These are phyloP conservation scores for Colletotrichum sp. DNA, from an alignment of 2,329 filamentous ascomycete genomes.

Conservation along the genomic window DNA sequence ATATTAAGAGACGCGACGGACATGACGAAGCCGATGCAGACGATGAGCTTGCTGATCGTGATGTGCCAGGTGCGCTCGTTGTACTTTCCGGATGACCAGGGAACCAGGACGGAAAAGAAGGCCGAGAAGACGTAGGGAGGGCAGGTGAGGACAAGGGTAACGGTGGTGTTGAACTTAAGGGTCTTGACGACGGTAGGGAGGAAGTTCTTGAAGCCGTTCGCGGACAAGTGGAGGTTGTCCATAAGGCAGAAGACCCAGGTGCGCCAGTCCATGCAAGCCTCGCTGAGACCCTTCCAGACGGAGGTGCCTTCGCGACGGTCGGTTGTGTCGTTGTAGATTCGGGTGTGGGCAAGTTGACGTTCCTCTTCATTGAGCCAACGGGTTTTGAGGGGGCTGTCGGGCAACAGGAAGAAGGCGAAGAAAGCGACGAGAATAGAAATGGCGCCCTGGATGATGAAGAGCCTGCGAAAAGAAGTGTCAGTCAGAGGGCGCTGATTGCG, in stretches of 20 bases:
- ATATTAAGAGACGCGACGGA: conserved; percentile 28
- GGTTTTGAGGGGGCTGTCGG: conserved; percentile 42
- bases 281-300: conserved; percentile 45
- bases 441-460: conserved; percentile 48
- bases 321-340: conserved; percentile 30
- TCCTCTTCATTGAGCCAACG: conserved; percentile 45
- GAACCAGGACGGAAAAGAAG: conserved; percentile 40
- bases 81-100: conserved; percentile 47
- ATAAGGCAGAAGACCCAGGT: conserved; percentile 55
- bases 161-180: conserved; percentile 45
- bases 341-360: conserved; percentile 39
- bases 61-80: conserved; percentile 56
- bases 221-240: conserved; percentile 55
- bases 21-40: conserved; percentile 33
- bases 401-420: conserved; percentile 40
- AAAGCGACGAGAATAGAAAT: conserved; percentile 39
- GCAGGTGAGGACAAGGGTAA: conserved; percentile 52
- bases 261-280: conserved; percentile 49
- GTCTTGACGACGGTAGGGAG: conserved; percentile 42
- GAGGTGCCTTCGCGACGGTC: conserved; percentile 44
- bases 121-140: conserved; percentile 49
- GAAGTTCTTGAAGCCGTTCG: conserved; percentile 48
- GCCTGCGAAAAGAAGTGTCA: conserved; percentile 2
- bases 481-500: no score
- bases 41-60: conserved; percentile 45